Evolutionary conservation across 305 asterid genomes (phyloP).

Genomic region (Plantago rigida): DNA sequence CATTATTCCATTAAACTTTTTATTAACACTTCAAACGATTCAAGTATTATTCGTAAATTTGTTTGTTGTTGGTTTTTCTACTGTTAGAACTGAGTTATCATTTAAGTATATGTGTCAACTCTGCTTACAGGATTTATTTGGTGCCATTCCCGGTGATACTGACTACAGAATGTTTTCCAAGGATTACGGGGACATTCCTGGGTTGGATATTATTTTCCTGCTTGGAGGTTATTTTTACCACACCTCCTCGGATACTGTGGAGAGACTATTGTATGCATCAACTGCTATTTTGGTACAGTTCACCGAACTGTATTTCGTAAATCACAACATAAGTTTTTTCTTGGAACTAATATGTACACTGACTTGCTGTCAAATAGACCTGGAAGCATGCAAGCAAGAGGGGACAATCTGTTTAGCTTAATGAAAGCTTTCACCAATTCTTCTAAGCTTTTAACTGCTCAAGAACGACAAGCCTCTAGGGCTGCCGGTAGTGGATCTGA

Average conservation of each 20-base stretch:
- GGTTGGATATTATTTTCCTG: conserved; percentile 91
- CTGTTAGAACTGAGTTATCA: neutral
- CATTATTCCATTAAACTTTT: conserved; percentile 10
- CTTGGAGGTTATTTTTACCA: conserved; percentile 94
- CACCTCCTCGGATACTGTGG: conserved; percentile 94
- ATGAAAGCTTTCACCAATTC: conserved; percentile 81
- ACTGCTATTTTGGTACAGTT: conserved; percentile 55
- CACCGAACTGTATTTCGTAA: conserved; percentile 29
- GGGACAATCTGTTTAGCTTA: conserved; percentile 70
- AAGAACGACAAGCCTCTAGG: conserved; percentile 49
- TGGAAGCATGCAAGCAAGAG: conserved; percentile 99
- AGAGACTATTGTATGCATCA: conserved; percentile 88
- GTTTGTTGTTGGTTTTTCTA: conserved; percentile 9
- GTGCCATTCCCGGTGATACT: conserved; percentile 89
- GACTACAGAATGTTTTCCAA: conserved; percentile 90
- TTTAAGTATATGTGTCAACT: conserved; percentile 18
- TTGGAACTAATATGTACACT: conserved; percentile 31
- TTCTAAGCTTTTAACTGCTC: conserved; percentile 63
- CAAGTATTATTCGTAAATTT: neutral
- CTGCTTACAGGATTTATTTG: conserved; percentile 75
- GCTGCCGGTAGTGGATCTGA: conserved; percentile 35
- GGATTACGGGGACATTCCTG: conserved; percentile 92
- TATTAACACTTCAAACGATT: conserved; percentile 11
- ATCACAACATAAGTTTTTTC: conserved; percentile 17
- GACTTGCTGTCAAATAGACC: conserved; percentile 49